Evolutionary conservation across 2,329 filamentous ascomycete genomes (phyloP).

Genomic region (Colletotrichum paranaense): DNA sequence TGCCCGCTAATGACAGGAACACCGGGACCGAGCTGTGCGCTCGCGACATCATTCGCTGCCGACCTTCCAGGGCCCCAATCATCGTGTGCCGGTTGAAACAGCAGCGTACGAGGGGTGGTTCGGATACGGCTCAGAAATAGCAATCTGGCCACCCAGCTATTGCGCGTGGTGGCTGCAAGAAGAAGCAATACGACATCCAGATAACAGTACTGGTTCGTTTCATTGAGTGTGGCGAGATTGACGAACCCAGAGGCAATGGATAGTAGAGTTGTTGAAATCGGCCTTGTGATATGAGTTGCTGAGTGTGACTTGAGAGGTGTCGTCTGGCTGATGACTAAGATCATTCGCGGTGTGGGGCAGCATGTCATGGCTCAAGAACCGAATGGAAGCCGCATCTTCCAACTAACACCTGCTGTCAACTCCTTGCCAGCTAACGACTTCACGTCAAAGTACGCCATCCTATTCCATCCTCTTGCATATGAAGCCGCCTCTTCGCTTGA

Average conservation of each 20-base stretch:
- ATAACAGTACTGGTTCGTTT: background rate
- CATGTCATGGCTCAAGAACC: background rate
- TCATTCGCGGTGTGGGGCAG: too few relatives aligned
- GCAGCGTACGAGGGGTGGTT: background rate
- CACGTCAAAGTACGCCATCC: background rate
- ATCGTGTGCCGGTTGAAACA: slow-evolving; percentile 13
- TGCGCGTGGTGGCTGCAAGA: background rate
- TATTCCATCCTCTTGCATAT: slow-evolving; percentile 4
- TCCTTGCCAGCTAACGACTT: background rate
- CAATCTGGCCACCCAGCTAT: background rate
- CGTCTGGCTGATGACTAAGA: slow-evolving; percentile 14
- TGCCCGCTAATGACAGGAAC: slow-evolving; percentile 13
- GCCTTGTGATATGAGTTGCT: background rate
- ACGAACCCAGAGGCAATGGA: background rate
- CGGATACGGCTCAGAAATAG: slow-evolving; percentile 8
- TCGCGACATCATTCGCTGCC: background rate
- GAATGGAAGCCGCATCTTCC: background rate
- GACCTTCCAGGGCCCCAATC: background rate
- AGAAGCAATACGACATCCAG: background rate
- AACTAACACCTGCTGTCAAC: background rate
- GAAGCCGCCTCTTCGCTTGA: background rate
- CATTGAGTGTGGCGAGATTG: background rate
- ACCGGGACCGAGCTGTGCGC: slow-evolving; percentile 13
- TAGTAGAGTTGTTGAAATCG: background rate
- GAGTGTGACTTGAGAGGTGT: background rate